phyloP scores from a whole-genome alignment of 768 basidiomycete genomes.

The Cystoderma amianthinum region DNA sequence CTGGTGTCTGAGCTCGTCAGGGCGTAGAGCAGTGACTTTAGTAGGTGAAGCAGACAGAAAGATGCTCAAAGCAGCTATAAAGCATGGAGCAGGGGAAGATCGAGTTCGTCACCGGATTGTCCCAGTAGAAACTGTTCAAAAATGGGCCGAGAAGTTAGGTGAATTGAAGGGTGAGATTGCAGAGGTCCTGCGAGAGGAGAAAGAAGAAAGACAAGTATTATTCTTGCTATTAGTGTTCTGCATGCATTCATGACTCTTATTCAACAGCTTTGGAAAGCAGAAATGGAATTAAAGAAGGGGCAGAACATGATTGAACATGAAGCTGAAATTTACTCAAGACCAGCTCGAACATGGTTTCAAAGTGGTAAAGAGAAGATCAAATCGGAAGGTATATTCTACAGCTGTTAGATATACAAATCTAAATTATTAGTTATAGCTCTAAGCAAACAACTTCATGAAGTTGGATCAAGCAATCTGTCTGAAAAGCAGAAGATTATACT shows the following conservation, averaged over 20 bases:
- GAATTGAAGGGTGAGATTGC: constrained; percentile 70
- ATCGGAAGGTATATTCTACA: constrained; percentile 55
- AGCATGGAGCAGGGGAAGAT: constrained; percentile 72
- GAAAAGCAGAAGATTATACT: constrained; percentile 29
- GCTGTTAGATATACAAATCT: background rate
- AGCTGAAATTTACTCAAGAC: constrained; percentile 86
- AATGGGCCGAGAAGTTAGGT: constrained; percentile 66
- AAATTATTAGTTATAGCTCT: constrained; percentile 36
- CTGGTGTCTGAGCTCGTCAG: constrained; percentile 4
- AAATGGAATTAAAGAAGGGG: constrained; percentile 94
- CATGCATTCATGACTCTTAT: constrained; percentile 2
- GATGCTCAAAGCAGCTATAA: constrained; percentile 93
- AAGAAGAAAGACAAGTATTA: constrained; percentile 84
- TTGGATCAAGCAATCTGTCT: constrained; percentile 31
- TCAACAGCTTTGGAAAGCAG: constrained; percentile 73
- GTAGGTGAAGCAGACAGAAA: constrained; percentile 96
- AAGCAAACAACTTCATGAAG: constrained; percentile 73
- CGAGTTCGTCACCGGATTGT: constrained; percentile 86
- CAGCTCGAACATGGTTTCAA: constrained; percentile 99
- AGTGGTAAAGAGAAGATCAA: constrained; percentile 73
- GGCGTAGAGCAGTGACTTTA: constrained; percentile 78
- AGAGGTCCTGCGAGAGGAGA: constrained; percentile 83
- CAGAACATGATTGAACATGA: constrained; percentile 94
- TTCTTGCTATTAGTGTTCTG: constrained; percentile 7
- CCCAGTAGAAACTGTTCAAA: constrained; percentile 64